Base-by-base conservation (phyloP, 805 yeast species). In the Metschnikowia reukaufii region DNA sequence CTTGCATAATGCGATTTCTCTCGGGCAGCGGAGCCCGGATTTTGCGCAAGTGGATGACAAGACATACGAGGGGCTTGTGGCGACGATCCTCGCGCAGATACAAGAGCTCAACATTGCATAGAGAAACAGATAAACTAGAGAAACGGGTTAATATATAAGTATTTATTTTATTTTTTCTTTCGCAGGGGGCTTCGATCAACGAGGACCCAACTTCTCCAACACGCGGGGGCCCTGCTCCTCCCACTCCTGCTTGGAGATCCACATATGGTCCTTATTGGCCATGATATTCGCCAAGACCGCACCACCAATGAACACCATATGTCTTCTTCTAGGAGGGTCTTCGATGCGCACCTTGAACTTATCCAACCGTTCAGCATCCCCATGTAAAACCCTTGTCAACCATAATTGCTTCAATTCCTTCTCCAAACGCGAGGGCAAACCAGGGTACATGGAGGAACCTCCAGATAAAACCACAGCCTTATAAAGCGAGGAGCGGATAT, bases 371-470 rank as follows among this genome's bases (percentile, higher is more conserved):
- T 89, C 63, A 21, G 97, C 83, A 68, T 94, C 96, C 42, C 90
- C 90, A 54, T 85, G 82, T 50, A 94, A 79, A 16, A 94, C 96
- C 62, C 83, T 81, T 2, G 95, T 84, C 56, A 87, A 83, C 98
- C 98, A 94, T 58, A 88, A 82, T 68, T 94, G 99, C 71, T 94
- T 94, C 68, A 94, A 78, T 67, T 94, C 99, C 67, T 88, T 92
- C 67, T 94, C 98, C 57, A 94, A 74, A 61, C 99, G 79, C 10
- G 96, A 86, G 16, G 99, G 99, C 57, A 94, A 79, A 25, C 99
- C 99, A 1, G 99, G 98, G 64, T 94, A 94, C 99, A 94, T 94
- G 42, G 96, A 86, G 1, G 98, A 91, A 48, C 99, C 99, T 65
- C 99, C 99, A 5, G 96, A 88, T 37, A 94, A 78, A 23, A 94